phyloP scores from a whole-genome alignment of 371 early-diverging fungal species.

The Dinochytrium kinnereticum region DNA sequence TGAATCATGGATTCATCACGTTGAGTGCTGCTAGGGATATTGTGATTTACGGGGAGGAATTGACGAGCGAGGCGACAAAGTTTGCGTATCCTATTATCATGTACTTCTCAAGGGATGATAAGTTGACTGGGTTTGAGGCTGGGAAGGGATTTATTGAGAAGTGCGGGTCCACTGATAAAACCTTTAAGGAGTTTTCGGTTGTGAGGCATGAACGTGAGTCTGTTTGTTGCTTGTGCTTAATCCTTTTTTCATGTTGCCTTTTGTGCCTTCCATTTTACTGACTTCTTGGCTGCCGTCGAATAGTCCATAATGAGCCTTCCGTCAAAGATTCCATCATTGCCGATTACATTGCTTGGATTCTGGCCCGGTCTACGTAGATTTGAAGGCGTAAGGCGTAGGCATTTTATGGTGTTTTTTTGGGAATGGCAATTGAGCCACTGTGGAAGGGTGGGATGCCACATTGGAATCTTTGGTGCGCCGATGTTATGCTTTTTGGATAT shows the following conservation, averaged over 20 bases:
- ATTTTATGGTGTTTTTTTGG: too few species aligned
- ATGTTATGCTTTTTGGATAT: too few species aligned
- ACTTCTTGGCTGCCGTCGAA: background rate
- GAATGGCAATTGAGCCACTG: too few species aligned
- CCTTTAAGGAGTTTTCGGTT: conserved; percentile 20
- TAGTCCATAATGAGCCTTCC: conserved; percentile 38
- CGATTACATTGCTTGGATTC: conserved; percentile 42
- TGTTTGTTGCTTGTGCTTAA: background rate
- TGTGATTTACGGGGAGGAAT: conserved; percentile 6
- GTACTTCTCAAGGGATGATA: conserved; percentile 29
- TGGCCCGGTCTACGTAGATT: conserved; percentile 10
- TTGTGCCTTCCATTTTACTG: background rate
- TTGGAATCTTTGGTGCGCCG: too few species aligned
- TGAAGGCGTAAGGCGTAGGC: too few species aligned
- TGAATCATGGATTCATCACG: conserved; percentile 30
- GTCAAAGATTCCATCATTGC: conserved; percentile 25
- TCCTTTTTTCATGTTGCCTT: background rate
- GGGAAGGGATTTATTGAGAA: conserved; percentile 16
- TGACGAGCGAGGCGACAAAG: conserved; percentile 14
- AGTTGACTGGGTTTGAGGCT: conserved; percentile 23
- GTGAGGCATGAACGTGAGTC: conserved; percentile 33
- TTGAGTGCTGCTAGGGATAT: conserved; percentile 32
- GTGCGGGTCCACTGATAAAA: conserved; percentile 29
- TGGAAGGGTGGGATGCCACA: too few species aligned
- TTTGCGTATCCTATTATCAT: conserved; percentile 33